A percentile compares a stretch with the other conserved stretches of the same genome.
Evolutionary conservation across 164 flowering plant genomes (phyloP).

Genomic region (Hamamelis virginiana): DNA sequence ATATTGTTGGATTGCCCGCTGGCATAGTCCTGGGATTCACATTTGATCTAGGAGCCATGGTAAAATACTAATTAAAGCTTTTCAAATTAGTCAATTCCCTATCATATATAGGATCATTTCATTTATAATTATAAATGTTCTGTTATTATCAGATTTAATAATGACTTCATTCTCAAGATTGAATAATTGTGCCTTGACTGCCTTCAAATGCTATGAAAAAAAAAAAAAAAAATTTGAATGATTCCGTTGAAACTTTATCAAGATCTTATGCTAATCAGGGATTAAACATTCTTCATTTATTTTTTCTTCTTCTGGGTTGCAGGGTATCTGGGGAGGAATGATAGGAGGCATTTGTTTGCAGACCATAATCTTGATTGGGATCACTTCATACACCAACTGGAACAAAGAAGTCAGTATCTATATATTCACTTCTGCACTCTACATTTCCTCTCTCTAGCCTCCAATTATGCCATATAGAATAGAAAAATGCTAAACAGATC

Average conservation of each 20-base stretch:
- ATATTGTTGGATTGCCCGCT: constrained; percentile 56
- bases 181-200: too few relatives aligned
- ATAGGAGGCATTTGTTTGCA: constrained; percentile 58
- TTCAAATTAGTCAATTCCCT: background rate
- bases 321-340: constrained; percentile 77
- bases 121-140: too few relatives aligned
- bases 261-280: too few relatives aligned
- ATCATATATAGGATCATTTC: background rate
- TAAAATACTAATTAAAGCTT: constrained; percentile 12
- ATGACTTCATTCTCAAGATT: too few relatives aligned
- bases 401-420: constrained; percentile 47
- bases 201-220: too few relatives aligned
- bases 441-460: background rate
- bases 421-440: background rate
- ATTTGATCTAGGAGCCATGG: constrained; percentile 47
- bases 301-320: constrained; percentile 13
- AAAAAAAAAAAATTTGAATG: too few relatives aligned
- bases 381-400: constrained; percentile 51
- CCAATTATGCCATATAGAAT: background rate
- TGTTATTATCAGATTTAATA: too few relatives aligned
- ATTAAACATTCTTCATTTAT: too few relatives aligned
- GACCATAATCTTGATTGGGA: constrained; percentile 40
- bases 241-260: too few relatives aligned
- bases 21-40: constrained; percentile 65
- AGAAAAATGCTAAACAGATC: too few relatives aligned